phyloP scores from a whole-genome alignment of 78 protist species.

The Emiliania huxleyi region DNA sequence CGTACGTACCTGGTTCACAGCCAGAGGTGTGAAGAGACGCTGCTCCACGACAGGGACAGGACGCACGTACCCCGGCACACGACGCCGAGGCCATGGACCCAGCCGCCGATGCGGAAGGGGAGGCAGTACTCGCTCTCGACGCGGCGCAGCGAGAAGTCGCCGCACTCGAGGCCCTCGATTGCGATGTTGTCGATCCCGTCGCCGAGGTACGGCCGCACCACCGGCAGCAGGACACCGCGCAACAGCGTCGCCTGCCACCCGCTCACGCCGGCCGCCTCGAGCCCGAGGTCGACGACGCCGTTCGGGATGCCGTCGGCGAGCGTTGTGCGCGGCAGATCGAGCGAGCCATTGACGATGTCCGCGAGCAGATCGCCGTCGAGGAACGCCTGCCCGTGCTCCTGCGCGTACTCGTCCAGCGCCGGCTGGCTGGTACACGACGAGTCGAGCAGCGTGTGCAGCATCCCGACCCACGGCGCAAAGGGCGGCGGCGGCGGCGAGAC shows the following conservation, averaged over 20 bases:
- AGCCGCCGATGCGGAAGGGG: neutral
- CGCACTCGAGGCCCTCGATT: neutral
- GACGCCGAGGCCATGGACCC: too few species aligned
- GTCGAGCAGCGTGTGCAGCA: neutral
- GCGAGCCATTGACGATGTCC: neutral
- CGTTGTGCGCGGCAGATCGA: neutral
- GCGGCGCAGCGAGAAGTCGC: neutral
- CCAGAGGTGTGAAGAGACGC: too few species aligned
- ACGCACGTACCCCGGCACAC: too few species aligned
- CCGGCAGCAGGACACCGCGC: too few species aligned
- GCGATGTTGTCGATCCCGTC: neutral
- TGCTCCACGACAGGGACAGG: too few species aligned
- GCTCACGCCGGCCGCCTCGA: neutral
- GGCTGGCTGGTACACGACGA: neutral
- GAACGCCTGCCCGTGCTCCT: neutral
- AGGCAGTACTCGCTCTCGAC: neutral
- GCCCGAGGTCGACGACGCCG: neutral
- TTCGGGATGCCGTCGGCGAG: neutral
- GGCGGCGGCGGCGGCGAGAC: neutral
- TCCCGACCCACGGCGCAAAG: neutral
- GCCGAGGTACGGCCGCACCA: neutral
- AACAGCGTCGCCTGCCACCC: neutral
- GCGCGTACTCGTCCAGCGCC: neutral
- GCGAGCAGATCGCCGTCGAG: neutral
- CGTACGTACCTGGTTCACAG: too few species aligned